These are phyloP conservation scores for Epichloe typhina DNA, from an alignment of 2,329 filamentous ascomycete genomes.

Conservation along the genomic window DNA sequence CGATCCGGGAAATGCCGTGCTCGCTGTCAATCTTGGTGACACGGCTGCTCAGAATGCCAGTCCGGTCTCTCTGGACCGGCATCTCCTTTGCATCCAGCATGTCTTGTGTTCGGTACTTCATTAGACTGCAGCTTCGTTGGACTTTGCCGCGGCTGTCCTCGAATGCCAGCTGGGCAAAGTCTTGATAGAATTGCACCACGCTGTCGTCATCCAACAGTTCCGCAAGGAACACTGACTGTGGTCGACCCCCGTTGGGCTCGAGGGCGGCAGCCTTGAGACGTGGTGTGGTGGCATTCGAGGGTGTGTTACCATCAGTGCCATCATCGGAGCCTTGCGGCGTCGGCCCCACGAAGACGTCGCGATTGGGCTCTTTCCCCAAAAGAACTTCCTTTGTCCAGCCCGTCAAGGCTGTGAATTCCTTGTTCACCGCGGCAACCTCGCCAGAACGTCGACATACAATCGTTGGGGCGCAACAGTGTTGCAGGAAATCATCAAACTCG, in stretches of 20 bases:
- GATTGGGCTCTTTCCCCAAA: slow-evolving; percentile 73
- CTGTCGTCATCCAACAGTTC: slow-evolving; percentile 89
- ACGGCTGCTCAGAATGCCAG: slow-evolving; percentile 41
- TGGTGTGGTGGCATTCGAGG: slow-evolving; percentile 36
- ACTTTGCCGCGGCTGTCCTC: slow-evolving; percentile 80
- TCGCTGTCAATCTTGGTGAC: slow-evolving; percentile 55
- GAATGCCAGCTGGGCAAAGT: slow-evolving; percentile 86
- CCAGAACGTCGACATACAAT: slow-evolving; percentile 86
- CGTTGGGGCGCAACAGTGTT: slow-evolving; percentile 77
- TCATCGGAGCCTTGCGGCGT: slow-evolving; percentile 17
- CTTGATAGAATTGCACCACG: slow-evolving; percentile 89
- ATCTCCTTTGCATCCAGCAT: slow-evolving; percentile 28
- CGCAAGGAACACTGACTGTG: slow-evolving; percentile 76
- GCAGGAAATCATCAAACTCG: slow-evolving; percentile 87
- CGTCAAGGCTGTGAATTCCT: slow-evolving; percentile 91
- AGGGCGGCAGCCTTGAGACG: slow-evolving; percentile 32
- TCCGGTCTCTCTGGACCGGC: slow-evolving; percentile 31
- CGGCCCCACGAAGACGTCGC: slow-evolving; percentile 65
- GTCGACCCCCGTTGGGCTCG: slow-evolving; percentile 33
- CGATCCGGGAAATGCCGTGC: slow-evolving; percentile 68
- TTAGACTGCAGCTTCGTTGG: slow-evolving; percentile 67
- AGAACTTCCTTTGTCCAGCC: slow-evolving; percentile 88
- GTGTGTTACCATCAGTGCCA: slow-evolving; percentile 18
- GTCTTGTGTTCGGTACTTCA: slow-evolving; percentile 78
- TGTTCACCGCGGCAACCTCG: slow-evolving; percentile 88